phyloP scores from a whole-genome alignment of 768 basidiomycete genomes.

The Tylopilus balloui region DNA sequence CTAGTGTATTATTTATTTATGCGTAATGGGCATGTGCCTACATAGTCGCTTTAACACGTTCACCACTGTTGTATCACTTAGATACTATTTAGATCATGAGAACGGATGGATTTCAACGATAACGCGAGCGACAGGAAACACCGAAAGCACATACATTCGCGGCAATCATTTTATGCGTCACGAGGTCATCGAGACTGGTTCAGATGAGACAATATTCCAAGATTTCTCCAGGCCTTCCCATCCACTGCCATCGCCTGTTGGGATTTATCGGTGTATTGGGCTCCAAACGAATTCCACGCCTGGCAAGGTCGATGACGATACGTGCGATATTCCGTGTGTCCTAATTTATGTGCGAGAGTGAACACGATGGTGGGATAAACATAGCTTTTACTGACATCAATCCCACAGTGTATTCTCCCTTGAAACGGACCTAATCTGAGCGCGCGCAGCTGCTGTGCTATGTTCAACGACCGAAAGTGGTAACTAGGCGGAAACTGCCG shows the following conservation, averaged over 20 bases:
- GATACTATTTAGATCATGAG: background rate
- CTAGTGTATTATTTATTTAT: constrained; percentile 7
- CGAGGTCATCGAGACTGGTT: background rate
- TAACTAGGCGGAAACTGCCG: constrained; percentile 15
- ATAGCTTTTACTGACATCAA: constrained; percentile 65
- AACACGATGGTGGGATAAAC: background rate
- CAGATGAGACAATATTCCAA: constrained; percentile 41
- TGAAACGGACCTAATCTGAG: constrained; percentile 71
- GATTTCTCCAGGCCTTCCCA: constrained; percentile 72
- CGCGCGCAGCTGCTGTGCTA: constrained; percentile 68
- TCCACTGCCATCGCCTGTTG: constrained; percentile 75
- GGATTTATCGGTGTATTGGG: constrained; percentile 71
- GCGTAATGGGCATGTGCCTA: background rate
- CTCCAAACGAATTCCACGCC: constrained; percentile 59
- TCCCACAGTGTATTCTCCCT: constrained; percentile 84
- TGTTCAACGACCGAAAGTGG: constrained; percentile 46
- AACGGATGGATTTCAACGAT: background rate
- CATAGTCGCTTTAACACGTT: background rate
- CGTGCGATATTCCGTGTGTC: constrained; percentile 88
- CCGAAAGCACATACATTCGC: background rate
- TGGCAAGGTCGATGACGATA: constrained; percentile 74
- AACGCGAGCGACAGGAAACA: background rate
- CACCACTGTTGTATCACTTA: background rate
- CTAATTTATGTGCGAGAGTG: constrained; percentile 36
- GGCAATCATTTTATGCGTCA: constrained; percentile 12